Conservation (phyloP, 371 early-diverging fungal species). For the Conidiobolus coronatus region DNA sequence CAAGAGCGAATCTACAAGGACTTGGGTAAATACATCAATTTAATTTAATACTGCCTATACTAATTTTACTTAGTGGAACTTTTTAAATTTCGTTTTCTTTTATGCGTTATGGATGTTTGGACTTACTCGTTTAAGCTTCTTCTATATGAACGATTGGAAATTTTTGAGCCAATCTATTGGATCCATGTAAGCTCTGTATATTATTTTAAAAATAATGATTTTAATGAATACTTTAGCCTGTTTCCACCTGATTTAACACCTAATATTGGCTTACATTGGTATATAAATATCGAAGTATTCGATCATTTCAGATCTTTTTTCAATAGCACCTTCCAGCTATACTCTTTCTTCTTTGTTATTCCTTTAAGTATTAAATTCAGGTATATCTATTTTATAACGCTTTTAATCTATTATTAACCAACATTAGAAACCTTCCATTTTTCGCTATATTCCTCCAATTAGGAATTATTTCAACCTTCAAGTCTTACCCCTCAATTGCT, state of each 20-base stretch:
- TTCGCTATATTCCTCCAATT: slow-evolving; percentile 40
- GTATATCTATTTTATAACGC: slow-evolving; percentile 13
- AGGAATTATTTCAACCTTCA: slow-evolving; percentile 59
- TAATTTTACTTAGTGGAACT: background rate
- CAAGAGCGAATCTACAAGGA: slow-evolving; percentile 2
- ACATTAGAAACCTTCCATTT: slow-evolving; percentile 43
- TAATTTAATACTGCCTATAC: background rate
- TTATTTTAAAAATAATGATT: background rate
- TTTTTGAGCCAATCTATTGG: slow-evolving; percentile 48
- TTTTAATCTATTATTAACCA: background rate
- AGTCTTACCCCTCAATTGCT: slow-evolving; percentile 73
- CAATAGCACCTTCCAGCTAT: slow-evolving; percentile 72
- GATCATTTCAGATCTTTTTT: slow-evolving; percentile 89
- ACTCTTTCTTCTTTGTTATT: slow-evolving; percentile 53
- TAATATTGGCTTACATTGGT: slow-evolving; percentile 92
- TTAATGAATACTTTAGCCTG: background rate
- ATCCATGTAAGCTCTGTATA: slow-evolving; percentile 28
- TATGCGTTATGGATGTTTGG: slow-evolving; percentile 14
- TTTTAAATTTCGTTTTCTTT: slow-evolving; percentile 3
- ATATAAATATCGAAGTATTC: slow-evolving; percentile 94
- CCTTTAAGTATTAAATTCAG: slow-evolving; percentile 49
- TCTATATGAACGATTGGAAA: slow-evolving; percentile 40
- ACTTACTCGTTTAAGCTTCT: slow-evolving; percentile 27
- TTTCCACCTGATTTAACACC: slow-evolving; percentile 50
- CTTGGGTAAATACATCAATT: background rate